Base-by-base conservation (phyloP, 495 filamentous ascomycete species). In the Podospora australis region DNA sequence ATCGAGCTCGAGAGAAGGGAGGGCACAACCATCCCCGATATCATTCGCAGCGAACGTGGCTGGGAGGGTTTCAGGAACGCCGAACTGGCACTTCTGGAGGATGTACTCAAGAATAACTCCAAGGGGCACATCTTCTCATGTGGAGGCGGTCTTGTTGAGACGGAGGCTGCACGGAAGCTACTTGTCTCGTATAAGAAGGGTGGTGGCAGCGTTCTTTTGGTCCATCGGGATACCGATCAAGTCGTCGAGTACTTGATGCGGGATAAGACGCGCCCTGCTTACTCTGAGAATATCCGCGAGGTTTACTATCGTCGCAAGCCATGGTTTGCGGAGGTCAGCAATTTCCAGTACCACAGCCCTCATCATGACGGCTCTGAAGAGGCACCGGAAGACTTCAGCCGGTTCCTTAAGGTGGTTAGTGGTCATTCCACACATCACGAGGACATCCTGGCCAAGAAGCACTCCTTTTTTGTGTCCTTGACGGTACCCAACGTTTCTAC, bases 251-350 rank as follows among this genome's bases (percentile, higher is more conserved):
- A 87, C 68, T 74, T 99, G 40, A 83, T 87, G 53, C 77, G 85
- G 26, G 92, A 99, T 69, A 88, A 95, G 70, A 87, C 86, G 16
- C 80, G 92, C 1, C 92, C 92, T 7, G 94, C 92, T 23, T 97
- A 95, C 62, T 81, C 88, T 11, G 92, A 95, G 56, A 87, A 97
- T 50, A 94, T 96, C 77, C 81, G 87, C 70, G 84, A 81, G 1
- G 92, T 99, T 23, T 97, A 91, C 78, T 72, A 89, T 39, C 85
- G 94, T 39, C 82, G 92, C 13, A 92, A 90, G 67, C 87, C 88
- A 2, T 94, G 87, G 82, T 97, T 87, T 68, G 73, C 84, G 47
- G 83, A 90, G 56, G 97, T 92, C 74, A 96, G 91, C 71, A 97
- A 96, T 64, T 85, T 86, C 62, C 87, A 95, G 57, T 96, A 94